phyloP scores from a whole-genome alignment of 257 asterid genomes.

The Solanum appendiculatum region DNA sequence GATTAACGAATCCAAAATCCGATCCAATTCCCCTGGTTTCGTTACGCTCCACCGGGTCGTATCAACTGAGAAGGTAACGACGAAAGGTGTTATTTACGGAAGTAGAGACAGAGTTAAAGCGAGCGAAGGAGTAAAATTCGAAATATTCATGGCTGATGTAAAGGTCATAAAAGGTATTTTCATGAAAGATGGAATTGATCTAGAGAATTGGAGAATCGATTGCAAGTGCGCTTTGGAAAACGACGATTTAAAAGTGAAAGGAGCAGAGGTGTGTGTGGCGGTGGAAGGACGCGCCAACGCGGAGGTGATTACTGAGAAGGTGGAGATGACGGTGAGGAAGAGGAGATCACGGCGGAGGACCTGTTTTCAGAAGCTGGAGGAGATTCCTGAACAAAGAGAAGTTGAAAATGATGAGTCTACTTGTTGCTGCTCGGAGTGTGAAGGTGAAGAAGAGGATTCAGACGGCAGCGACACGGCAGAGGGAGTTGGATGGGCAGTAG shows the following conservation, averaged over 20 bases:
- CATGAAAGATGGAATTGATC: conserved; percentile 10
- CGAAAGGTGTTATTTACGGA: conserved; percentile 18
- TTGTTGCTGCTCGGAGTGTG: conserved; percentile 34
- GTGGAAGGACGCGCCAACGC: conserved; percentile 34
- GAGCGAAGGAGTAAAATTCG: conserved; percentile 57
- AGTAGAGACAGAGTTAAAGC: conserved; percentile 43
- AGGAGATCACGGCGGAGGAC: conserved; percentile 7
- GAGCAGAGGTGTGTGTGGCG: conserved; percentile 44
- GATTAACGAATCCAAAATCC: conserved; percentile 42
- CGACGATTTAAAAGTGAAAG: conserved; percentile 15
- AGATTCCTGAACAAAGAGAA: conserved; percentile 69
- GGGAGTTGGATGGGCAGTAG: conserved; percentile 62
- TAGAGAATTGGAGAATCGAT: conserved; percentile 42
- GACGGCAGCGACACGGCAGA: conserved; percentile 12
- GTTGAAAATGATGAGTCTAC: conserved; percentile 19
- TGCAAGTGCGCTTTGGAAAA: conserved; percentile 29
- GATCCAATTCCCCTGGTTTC: conserved; percentile 50
- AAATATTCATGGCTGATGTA: conserved; percentile 36
- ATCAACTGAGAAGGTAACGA: not conserved
- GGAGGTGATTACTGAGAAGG: conserved; percentile 11
- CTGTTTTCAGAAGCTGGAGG: conserved; percentile 40
- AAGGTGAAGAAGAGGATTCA: conserved; percentile 9
- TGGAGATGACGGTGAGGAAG: conserved; percentile 26
- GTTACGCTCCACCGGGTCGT: conserved; percentile 52
- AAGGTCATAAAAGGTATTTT: conserved; percentile 49